Base-by-base conservation (phyloP, 805 yeast species). In the Lachancea lanzarotensis region DNA sequence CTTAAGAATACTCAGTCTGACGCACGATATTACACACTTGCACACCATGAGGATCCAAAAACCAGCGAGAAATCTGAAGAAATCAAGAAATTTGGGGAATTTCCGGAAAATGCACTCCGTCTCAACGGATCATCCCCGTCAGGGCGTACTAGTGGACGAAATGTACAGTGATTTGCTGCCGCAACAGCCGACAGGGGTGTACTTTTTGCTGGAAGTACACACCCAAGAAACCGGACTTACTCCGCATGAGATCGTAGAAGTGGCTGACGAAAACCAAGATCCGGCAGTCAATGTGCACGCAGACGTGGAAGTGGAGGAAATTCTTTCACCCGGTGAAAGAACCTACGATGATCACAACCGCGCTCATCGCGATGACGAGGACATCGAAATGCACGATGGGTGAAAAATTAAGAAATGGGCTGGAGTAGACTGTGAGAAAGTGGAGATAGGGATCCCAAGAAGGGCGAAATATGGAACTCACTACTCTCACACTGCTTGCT, bases 61-160 rank as follows among this genome's bases (percentile, higher is more conserved):
- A 20, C 41, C 41, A 13, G 13, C 18, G 30, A 27, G 30, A 22
- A 38, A 17, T 22, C 7, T 19, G 36, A 46, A n/a, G n/a, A 39
- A 41, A 33, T 13, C 25, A 18, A 40, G 37, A 29, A 32, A 35
- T 16, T 6, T 19, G 15, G 26, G 26, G 18, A 27, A 29, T 13
- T 26, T 22, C 31, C 33, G 45, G 12, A 33, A 38, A 16, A 13
- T 37, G 37, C 46, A 43, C 29, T 31, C 38, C 9, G 38, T 20
- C 5, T 29, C 31, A 4, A 34, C 38, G 9, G 42, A 43, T 34
- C 38, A 32, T 13, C 46, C 46, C 3, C 35, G 46, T 16, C 46
- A 43, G 22, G 46, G 46, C 18, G 42, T 43, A 29, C 29, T 43
- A 3, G 38, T 43, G 6, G 46, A 43, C 20, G 46, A 43, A 29